Evolutionary conservation across 2,329 filamentous ascomycete species (phyloP).

Genomic region (Incumbomyces delicatus): DNA sequence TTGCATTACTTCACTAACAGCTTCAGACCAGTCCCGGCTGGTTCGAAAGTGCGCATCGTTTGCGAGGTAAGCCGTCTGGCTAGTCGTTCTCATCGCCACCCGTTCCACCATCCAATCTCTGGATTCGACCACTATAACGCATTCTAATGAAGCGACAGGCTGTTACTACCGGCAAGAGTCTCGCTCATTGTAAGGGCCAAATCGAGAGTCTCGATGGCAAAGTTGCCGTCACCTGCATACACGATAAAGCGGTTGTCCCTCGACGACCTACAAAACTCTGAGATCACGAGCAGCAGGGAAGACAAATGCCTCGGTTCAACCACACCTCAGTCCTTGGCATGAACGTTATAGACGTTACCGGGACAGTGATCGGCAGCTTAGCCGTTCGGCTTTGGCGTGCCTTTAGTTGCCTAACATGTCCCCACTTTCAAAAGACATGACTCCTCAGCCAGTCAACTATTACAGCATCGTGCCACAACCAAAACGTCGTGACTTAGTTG

Average conservation of each 20-base stretch:
- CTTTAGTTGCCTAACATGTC: too few relatives aligned
- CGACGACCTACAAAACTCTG: neutral
- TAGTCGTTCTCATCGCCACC: neutral
- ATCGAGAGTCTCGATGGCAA: conserved; percentile 14
- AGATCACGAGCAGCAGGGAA: too few relatives aligned
- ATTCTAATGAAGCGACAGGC: neutral
- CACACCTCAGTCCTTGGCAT: too few relatives aligned
- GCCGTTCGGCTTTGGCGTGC: too few relatives aligned
- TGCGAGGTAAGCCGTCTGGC: neutral
- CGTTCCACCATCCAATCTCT: neutral
- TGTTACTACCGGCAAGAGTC: conserved; percentile 4
- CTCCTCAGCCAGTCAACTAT: too few relatives aligned
- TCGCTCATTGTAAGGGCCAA: conserved; percentile 5
- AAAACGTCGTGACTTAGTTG: too few relatives aligned
- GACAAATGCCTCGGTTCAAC: too few relatives aligned
- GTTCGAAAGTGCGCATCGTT: conserved; percentile 4
- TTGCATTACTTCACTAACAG: neutral
- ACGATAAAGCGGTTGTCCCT: conserved; percentile 26
- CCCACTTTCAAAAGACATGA: too few relatives aligned
- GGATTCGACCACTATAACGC: neutral
- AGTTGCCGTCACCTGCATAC: conserved; percentile 22
- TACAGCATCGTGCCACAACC: too few relatives aligned
- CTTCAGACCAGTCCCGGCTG: conserved; percentile 1
- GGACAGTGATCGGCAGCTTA: too few relatives aligned
- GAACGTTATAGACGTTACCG: too few relatives aligned